Percentiles rank a stretch among this genome's conserved stretches.
phyloP scores from a whole-genome alignment of 2,329 filamentous ascomycete species.

The Ophiostoma sp. region DNA sequence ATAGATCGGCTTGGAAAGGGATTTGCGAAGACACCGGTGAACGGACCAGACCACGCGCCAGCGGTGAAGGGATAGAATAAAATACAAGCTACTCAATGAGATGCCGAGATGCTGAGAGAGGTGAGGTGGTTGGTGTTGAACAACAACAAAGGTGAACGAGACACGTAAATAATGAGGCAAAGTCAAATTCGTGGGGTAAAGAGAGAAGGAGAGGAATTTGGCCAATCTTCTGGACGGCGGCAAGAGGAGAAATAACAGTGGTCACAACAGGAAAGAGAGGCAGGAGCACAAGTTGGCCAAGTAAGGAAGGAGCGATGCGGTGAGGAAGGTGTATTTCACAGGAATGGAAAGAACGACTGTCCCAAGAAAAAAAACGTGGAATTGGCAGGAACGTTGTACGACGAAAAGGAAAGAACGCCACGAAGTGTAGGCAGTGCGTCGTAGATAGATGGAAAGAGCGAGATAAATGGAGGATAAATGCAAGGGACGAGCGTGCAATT shows the following conservation, averaged over 20 bases:
- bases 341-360: not conserved
- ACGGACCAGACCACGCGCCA: not conserved
- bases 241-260: not conserved
- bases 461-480: not conserved
- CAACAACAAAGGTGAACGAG: not conserved
- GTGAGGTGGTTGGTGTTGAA: not conserved
- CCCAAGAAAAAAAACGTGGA: not conserved
- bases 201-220: not conserved
- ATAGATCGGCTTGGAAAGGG: not conserved
- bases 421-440: not conserved
- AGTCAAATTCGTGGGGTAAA: not conserved
- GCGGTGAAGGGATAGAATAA: not conserved
- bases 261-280: conserved; percentile 10
- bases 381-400: not conserved
- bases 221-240: not conserved
- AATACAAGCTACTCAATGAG: conserved; percentile 6
- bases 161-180: not conserved
- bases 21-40: not conserved
- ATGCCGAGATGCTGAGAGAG: not conserved
- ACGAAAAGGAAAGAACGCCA: conserved; percentile 18
- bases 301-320: conserved; percentile 20
- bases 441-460: not conserved
- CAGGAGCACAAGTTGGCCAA: not conserved
- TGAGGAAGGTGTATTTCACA: no score
- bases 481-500: not conserved